Evolutionary conservation across 257 asterid genomes (phyloP), one percentile per base, ranked within the genome.

Genomic region (Nemophila menziesii): DNA sequence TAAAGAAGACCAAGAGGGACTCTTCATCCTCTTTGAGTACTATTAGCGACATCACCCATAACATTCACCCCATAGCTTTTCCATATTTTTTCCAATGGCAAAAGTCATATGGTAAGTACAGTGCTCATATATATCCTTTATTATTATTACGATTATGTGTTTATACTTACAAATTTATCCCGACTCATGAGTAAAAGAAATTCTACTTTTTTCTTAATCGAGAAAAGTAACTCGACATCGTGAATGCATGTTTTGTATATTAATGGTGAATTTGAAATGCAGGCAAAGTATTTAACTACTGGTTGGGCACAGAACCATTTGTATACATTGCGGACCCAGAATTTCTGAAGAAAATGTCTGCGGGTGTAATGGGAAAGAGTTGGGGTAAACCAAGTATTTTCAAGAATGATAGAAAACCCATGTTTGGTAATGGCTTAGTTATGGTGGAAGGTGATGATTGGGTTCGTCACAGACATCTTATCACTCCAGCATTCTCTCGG

Each of bases 381-480:
- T 89, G 98, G 98, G 98, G 98, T 11, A 89, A 89, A 51, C 93
- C 98, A 5, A 78, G 34, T 0, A 92, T 84, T 11, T 84, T 89
- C 44, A 84, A 76, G 51, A 58, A 56, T 22, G 98, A 84, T n/a
- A 78, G 98, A 57, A 59, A 70, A 40, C 92, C 98, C 49, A 78
- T 89, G 94, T 89, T 89, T 39, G 98, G 98, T 1, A 65, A 66
- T 26, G 98, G 93, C 11, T 73, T 84, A 3, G n/a, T 80, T 21
- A 89, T 81, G 96, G 82, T 72, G 6, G 98, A 89, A 72, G 92
- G 94, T 4, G 87, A 89, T 17, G 94, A 81, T 20, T 89, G 98
- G 98, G 92, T 89, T 43, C 84, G 77, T 2, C 98, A 84, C 42
- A 47, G 98, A 18, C 90, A 78, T 61, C 44, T 63, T 43, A 72